Evolutionary conservation across 2,329 filamentous ascomycete genomes (phyloP), one percentile per base, ranked within the genome.

Genomic region (Keithomyces neogunnii): DNA sequence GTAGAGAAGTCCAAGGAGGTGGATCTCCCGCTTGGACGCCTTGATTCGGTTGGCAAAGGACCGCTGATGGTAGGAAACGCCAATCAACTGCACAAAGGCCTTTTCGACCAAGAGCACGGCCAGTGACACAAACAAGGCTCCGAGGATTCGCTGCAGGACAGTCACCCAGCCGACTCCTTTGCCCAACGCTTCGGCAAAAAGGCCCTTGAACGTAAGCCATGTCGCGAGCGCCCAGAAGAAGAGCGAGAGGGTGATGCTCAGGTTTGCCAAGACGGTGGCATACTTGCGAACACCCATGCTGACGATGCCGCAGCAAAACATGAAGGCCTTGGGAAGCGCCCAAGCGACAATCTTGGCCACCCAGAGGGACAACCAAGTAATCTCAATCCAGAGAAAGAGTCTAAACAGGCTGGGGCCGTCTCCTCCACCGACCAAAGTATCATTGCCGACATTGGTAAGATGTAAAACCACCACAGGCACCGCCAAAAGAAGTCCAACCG

Each of bases 21-120:
- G 80, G 46, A 97, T 80, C 58, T 92, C 88, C 51, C 82, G 85
- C 73, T 99, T 97, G 29, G 90, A 96, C 42, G 89, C 85, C 67
- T 89, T 88, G 74, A 99, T 97, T 48, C 82, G 76, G 57, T 82
- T 81, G 60, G 87, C 83, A 67, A 93, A 93, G 45, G 89, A 90
- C 58, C 89, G 84, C 62, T 89, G 84, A 66, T 93, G 88, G 65
- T 93, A 93, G 54, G 85, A 86, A 66, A 93, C 87, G 62, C 86
- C 88, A 64, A 93, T 90, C 54, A 92, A 75, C 67, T 92, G 88
- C 35, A 93, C 84, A 56, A 92, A 75, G 53, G 85, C 74, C 68
- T 89, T 89, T 68, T 93, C 88, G n/a, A 73, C 81, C 13, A 92
- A 76, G 54, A 88, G 83, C 19, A 92, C 78, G 47, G 85, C 75